Percentiles rank a stretch among this genome's conserved stretches.
These are phyloP conservation scores for Tagetes erecta DNA, from an alignment of 129 eudicot species.

Conservation along the genomic window DNA sequence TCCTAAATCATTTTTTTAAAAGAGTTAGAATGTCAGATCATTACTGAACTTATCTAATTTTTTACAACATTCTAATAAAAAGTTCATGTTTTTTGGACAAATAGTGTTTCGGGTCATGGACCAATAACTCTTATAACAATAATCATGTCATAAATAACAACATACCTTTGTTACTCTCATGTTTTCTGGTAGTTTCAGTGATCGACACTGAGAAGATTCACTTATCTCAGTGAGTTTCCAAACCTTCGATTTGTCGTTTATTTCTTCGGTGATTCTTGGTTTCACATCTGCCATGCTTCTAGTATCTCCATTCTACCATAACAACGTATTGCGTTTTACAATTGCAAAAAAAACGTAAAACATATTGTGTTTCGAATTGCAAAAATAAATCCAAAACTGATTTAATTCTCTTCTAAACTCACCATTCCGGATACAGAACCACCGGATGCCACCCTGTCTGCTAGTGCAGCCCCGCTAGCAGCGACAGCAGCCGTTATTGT, in stretches of 20 bases:
- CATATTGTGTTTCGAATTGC: not conserved
- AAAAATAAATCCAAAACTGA: not conserved
- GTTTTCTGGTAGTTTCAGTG: slow-evolving; percentile 48
- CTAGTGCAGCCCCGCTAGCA: slow-evolving; percentile 59
- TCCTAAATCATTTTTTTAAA: not conserved
- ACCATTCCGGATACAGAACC: slow-evolving; percentile 68
- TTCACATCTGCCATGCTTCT: slow-evolving; percentile 39
- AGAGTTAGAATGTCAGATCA: not conserved
- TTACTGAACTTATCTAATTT: not conserved
- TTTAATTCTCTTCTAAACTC: slow-evolving; percentile 25
- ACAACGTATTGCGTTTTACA: not conserved
- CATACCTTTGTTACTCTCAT: slow-evolving; percentile 47
- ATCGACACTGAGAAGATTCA: slow-evolving; percentile 57
- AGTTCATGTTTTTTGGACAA: not conserved
- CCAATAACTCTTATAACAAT: not conserved
- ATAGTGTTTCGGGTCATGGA: not conserved
- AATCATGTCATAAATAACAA: not conserved
- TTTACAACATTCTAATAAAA: not conserved
- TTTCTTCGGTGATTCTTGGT: slow-evolving; percentile 35
- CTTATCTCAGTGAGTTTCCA: slow-evolving; percentile 43
- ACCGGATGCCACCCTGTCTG: slow-evolving; percentile 67
- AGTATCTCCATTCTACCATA: slow-evolving; percentile 36
- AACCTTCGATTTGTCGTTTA: slow-evolving; percentile 31
- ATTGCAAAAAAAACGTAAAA: not conserved
- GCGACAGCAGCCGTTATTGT: slow-evolving; percentile 54